Base-by-base conservation (phyloP, 2,329 filamentous ascomycete genomes). In the Amesomyces nigricolor region DNA sequence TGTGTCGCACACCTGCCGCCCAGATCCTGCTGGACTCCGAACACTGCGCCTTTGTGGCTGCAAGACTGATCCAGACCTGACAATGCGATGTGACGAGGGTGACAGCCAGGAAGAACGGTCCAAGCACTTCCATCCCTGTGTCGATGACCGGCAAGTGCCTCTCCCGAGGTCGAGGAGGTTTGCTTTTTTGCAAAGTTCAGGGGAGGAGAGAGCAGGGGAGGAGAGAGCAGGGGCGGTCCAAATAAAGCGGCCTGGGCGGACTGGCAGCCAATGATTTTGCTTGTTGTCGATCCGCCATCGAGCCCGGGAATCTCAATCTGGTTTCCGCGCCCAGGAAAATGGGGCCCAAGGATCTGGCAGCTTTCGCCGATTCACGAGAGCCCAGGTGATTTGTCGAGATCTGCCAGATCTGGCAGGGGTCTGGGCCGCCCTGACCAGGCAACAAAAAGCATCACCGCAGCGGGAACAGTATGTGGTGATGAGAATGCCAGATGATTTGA, bases 1-100 rank as follows among this genome's bases (percentile, higher is more conserved):
- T 53, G 55, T 57, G 55, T 57, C 46, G 54, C 54, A 52, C 35
- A 29, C 53, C 53, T 46, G 50, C 17, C 16, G 11, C 22, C 22
- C 35, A 47, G 50, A 57, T 57, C 47, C 40, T 57, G 55, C 51
- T 38, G 47, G 19, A 44, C 17, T 44, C 39, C 26, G 44, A 42
- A 32, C 47, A 38, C 30, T 16, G 11, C 16, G 19, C 16, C 35
- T 26, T 39, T 13, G 47, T 44, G 32, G 40, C 13, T 47, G 22
- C 22, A 26, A 26, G 22, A 26, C 22, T 6, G 46, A n/a, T 32
- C 13, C 22, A 26, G 22, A 11, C 10, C 26, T 8, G n/a, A 17
- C 9, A 5, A 22, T 29, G 13, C 11, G 16, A 51, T 38, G 50
- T 39, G 29, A 43, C 17, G 9, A 44, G n/a, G 9, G 14, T 40